Evolutionary conservation across 495 filamentous ascomycete genomes (phyloP).

Genomic region (Alectoria sarmentosa): DNA sequence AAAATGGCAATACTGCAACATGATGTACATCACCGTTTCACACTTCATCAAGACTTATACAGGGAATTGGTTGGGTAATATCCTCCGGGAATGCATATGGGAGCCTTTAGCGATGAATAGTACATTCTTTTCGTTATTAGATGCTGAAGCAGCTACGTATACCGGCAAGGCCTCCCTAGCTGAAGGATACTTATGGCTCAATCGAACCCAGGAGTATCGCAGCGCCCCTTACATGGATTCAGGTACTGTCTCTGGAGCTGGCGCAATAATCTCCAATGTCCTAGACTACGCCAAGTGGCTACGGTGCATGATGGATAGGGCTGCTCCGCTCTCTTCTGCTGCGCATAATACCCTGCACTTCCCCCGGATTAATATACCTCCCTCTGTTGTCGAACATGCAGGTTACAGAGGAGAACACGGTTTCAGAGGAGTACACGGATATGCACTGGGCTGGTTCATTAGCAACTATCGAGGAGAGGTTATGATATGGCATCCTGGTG

Average conservation of each 20-base stretch:
- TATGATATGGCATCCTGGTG: slow-evolving; percentile 39
- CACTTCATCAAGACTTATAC: slow-evolving; percentile 40
- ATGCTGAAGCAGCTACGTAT: slow-evolving; percentile 29
- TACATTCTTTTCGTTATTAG: slow-evolving; percentile 43
- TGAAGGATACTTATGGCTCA: slow-evolving; percentile 29
- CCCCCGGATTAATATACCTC: slow-evolving; percentile 29
- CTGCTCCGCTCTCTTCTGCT: slow-evolving; percentile 30
- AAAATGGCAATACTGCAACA: slow-evolving; percentile 45
- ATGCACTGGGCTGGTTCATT: slow-evolving; percentile 42
- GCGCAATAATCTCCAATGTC: slow-evolving; percentile 44
- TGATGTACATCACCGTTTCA: slow-evolving; percentile 42
- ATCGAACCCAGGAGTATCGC: slow-evolving; percentile 19
- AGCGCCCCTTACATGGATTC: slow-evolving; percentile 27
- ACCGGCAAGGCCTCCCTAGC: slow-evolving; percentile 20
- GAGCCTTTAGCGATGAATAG: slow-evolving; percentile 41
- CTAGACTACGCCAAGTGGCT: slow-evolving; percentile 48
- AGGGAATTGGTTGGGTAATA: slow-evolving; percentile 36
- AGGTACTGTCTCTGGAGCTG: slow-evolving; percentile 39
- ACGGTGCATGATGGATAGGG: slow-evolving; percentile 31
- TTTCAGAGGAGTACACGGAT: slow-evolving; percentile 29
- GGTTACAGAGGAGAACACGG: slow-evolving; percentile 26
- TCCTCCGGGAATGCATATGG: slow-evolving; percentile 41
- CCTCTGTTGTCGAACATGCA: background rate
- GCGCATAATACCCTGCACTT: slow-evolving; percentile 35
- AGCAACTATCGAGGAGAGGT: slow-evolving; percentile 38